Conservation (phyloP, 257 asterid genomes). For the Ilex aquifolium region DNA sequence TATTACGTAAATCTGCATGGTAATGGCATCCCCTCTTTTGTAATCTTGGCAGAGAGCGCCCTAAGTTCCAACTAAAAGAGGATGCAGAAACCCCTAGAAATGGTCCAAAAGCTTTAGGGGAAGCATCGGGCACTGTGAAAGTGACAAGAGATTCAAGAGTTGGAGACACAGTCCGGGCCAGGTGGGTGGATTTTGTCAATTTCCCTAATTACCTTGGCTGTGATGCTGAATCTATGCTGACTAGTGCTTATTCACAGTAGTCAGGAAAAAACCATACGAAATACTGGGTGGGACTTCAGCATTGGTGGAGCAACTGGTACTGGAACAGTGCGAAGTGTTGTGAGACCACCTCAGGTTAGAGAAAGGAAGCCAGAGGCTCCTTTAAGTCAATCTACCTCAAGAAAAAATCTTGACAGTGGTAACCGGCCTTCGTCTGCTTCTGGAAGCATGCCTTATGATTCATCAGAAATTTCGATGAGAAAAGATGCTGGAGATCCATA, state of each 20-base stretch:
- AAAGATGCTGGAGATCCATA: slow-evolving; percentile 40
- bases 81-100: slow-evolving; percentile 32
- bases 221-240: slow-evolving; percentile 20
- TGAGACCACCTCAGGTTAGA: slow-evolving; percentile 87
- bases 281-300: slow-evolving; percentile 98
- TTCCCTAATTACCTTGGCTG: slow-evolving; percentile 1
- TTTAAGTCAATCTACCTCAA: slow-evolving; percentile 43
- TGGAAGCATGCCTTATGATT: slow-evolving; percentile 40
- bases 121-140: slow-evolving; percentile 47
- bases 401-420: slow-evolving; percentile 45
- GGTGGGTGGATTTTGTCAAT: slow-evolving; percentile 45
- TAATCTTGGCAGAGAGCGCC: slow-evolving; percentile 42
- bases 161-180: slow-evolving; percentile 39
- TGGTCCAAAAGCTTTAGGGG: slow-evolving; percentile 33
- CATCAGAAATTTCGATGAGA: slow-evolving; percentile 39
- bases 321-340: slow-evolving; percentile 79
- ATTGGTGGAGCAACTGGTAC: slow-evolving; percentile 71
- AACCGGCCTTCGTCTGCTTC: slow-evolving; percentile 60
- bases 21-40: background rate
- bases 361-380: slow-evolving; percentile 74
- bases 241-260: slow-evolving; percentile 31
- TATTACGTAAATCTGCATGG: too few relatives aligned
- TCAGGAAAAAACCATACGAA: slow-evolving; percentile 56
- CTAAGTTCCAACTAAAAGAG: slow-evolving; percentile 40
- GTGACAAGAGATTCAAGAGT: slow-evolving; percentile 33